Conservation (phyloP, 2,329 filamentous ascomycete genomes). For the Emmonsiellopsis sp. region DNA sequence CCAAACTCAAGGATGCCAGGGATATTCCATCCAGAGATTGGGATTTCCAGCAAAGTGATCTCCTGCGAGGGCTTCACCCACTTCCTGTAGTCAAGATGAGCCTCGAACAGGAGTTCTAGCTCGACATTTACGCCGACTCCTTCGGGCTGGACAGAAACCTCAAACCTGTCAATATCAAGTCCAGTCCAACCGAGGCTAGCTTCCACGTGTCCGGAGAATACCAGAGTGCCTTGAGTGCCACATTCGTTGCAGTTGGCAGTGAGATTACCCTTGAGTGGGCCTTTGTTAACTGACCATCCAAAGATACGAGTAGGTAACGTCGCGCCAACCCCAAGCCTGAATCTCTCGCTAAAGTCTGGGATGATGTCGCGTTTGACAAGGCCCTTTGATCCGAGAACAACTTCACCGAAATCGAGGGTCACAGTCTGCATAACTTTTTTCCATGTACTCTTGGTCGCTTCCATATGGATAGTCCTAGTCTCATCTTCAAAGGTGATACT, state of each 20-base stretch:
- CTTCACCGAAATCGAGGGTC: conserved; percentile 5
- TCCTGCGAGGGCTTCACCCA: background rate
- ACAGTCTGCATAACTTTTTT: conserved; percentile 5
- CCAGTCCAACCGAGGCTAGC: conserved; percentile 3
- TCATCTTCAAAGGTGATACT: conserved; percentile 5
- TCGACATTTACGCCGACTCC: conserved; percentile 1
- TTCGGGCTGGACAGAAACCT: conserved; percentile 4
- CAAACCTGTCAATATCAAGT: conserved; percentile 5
- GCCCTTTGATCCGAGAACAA: conserved; percentile 2
- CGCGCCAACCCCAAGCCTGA: conserved; percentile 1
- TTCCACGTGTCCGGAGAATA: conserved; percentile 6
- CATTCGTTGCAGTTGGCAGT: conserved; percentile 6
- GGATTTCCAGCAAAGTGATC: conserved; percentile 3
- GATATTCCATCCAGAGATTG: conserved; percentile 6
- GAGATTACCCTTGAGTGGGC: conserved; percentile 2
- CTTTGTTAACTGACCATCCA: conserved; percentile 2
- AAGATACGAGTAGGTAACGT: conserved; percentile 3
- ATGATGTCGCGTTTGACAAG: conserved; percentile 4
- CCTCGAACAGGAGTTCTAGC: conserved; percentile 1
- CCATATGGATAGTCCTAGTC: background rate
- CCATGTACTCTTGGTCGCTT: conserved; percentile 5
- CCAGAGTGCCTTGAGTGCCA: conserved; percentile 2
- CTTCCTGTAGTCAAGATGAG: conserved; percentile 1
- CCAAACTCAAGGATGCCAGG: conserved; percentile 6
- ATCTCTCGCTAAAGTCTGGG: conserved; percentile 2